A percentile compares a stretch with the other conserved stretches of the same genome.
Conservation (phyloP, 768 basidiomycete species). For the Mycena polygramma region DNA sequence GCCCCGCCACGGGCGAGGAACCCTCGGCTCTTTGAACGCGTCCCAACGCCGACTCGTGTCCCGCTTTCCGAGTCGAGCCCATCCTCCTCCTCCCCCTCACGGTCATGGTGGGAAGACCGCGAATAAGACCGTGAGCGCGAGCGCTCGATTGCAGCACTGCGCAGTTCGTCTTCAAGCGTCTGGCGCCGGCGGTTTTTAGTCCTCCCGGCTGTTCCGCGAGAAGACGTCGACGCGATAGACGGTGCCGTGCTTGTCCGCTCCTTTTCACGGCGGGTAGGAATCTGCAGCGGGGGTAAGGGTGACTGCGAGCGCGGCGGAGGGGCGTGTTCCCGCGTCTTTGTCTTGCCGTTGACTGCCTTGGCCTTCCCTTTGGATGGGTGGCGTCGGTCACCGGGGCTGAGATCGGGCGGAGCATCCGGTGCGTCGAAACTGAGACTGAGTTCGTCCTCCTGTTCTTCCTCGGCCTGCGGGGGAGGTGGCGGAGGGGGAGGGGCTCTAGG, state of each 20-base stretch:
- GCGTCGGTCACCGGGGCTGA: slow-evolving; percentile 8
- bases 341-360: slow-evolving; percentile 4
- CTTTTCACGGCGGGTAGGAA: slow-evolving; percentile 8
- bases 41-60: slow-evolving; percentile 68
- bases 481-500: slow-evolving; percentile 46
- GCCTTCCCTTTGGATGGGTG: slow-evolving; percentile 19
- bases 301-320: slow-evolving; percentile 30
- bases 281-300: slow-evolving; percentile 21
- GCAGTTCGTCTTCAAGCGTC: slow-evolving; percentile 79
- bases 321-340: slow-evolving; percentile 27
- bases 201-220: slow-evolving; percentile 25
- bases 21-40: slow-evolving; percentile 63
- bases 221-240: slow-evolving; percentile 31
- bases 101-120: slow-evolving; percentile 33
- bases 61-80: slow-evolving; percentile 60
- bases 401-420: slow-evolving; percentile 1
- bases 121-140: slow-evolving; percentile 34
- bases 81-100: slow-evolving; percentile 49
- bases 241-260: slow-evolving; percentile 21
- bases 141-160: slow-evolving; percentile 51
- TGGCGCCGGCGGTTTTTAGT: slow-evolving; percentile 51
- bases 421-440: slow-evolving; percentile 31
- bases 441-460: slow-evolving; percentile 44
- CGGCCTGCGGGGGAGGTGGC: slow-evolving; percentile 40
- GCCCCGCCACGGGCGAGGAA: slow-evolving; percentile 84